These are phyloP conservation scores for Puccinia novopanici DNA, from an alignment of 1,284 basidiomycete genomes.

Conservation along the genomic window DNA sequence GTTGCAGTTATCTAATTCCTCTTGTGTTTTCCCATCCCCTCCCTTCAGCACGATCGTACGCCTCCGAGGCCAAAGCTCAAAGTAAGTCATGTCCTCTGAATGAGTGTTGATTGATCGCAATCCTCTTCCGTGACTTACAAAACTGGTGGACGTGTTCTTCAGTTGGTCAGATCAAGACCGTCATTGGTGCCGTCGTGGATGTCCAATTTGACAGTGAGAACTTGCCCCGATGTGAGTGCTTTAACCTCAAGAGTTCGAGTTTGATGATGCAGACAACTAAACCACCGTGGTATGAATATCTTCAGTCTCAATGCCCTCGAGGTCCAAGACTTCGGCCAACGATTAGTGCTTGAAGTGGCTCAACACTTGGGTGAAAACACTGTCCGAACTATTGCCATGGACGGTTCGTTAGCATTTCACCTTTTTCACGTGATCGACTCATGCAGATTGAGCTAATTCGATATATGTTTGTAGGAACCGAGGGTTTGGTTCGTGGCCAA, in stretches of 20 bases:
- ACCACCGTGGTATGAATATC: not conserved
- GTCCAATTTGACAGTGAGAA: conserved; percentile 70
- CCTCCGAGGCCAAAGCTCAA: conserved; percentile 75
- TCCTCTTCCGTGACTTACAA: not conserved
- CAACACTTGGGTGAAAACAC: conserved; percentile 98
- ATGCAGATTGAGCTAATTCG: not conserved
- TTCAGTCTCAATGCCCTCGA: conserved; percentile 85
- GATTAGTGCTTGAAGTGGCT: conserved; percentile 64
- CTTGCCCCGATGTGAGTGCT: conserved; percentile 75
- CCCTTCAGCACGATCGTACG: conserved; percentile 75
- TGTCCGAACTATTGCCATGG: conserved; percentile 71
- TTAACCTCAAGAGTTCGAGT: not conserved
- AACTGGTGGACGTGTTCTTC: conserved; percentile 71
- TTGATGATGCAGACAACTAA: not conserved
- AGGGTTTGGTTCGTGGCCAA: conserved; percentile 98
- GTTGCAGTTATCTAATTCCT: not conserved
- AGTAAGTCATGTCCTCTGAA: conserved; percentile 51
- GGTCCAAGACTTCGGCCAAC: conserved; percentile 88
- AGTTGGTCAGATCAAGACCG: conserved; percentile 58
- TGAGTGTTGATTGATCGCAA: conserved; percentile 71
- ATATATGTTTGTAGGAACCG: conserved; percentile 65
- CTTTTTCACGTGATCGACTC: not conserved
- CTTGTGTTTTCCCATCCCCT: not conserved
- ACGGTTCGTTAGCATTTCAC: conserved; percentile 64
- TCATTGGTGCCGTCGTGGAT: conserved; percentile 84